Conservation (phyloP, 768 basidiomycete genomes). For the Serendipita vermifera region DNA sequence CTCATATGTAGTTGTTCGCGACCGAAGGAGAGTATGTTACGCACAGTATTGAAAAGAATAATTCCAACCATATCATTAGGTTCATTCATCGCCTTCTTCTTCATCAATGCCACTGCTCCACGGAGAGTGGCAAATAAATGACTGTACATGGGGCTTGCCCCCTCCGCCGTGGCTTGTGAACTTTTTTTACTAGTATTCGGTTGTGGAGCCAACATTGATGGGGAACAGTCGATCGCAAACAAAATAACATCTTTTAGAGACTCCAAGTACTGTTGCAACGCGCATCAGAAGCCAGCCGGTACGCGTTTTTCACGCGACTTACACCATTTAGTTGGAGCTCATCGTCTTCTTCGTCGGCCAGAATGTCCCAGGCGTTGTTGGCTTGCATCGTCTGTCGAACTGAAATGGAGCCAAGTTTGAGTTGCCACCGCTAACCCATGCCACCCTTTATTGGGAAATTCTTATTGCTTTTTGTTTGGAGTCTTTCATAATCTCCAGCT, state of each 20-base stretch:
- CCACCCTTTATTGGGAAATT: too few relatives aligned
- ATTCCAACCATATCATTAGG: conserved; percentile 87
- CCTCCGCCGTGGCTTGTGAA: background rate
- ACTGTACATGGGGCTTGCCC: conserved; percentile 39
- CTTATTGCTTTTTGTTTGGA: too few relatives aligned
- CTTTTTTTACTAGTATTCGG: conserved; percentile 51
- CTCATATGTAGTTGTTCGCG: conserved; percentile 17
- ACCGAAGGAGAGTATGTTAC: conserved; percentile 21
- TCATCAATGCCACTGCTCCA: conserved; percentile 74
- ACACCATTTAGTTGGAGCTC: conserved; percentile 47
- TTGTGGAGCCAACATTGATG: conserved; percentile 67
- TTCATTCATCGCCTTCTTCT: conserved; percentile 76
- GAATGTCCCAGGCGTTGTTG: conserved; percentile 62
- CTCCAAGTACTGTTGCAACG: conserved; percentile 41
- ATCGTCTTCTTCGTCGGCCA: conserved; percentile 73
- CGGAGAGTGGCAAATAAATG: conserved; percentile 70
- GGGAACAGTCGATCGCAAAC: conserved; percentile 92
- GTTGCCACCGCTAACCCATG: too few relatives aligned
- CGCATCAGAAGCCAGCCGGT: background rate
- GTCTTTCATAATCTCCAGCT: too few relatives aligned
- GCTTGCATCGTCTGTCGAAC: background rate
- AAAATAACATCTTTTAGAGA: conserved; percentile 74
- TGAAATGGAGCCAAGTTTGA: too few relatives aligned
- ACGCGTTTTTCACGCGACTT: conserved; percentile 22
- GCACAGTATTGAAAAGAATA: conserved; percentile 83